Evolutionary conservation across 805 yeast genomes (phyloP).

Genomic region (Saturnispora gosingensis): DNA sequence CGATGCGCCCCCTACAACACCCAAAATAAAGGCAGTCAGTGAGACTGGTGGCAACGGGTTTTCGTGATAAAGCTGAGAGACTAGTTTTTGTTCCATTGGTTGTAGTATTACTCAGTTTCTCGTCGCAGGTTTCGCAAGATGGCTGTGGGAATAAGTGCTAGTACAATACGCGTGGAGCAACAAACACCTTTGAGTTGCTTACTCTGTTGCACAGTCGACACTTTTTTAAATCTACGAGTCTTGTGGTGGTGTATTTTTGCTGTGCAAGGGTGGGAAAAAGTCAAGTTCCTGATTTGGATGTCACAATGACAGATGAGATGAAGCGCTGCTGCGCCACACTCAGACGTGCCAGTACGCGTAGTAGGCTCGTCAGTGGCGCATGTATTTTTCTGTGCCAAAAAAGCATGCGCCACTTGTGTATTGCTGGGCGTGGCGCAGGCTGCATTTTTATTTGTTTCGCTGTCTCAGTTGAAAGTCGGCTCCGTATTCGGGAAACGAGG

Average conservation of each 20-base stretch:
- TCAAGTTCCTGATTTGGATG: neutral
- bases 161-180: too few relatives aligned
- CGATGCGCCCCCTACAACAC: slow-evolving; percentile 34
- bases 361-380: too few relatives aligned
- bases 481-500: neutral
- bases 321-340: neutral
- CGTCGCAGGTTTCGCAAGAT: neutral
- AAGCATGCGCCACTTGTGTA: neutral
- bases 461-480: neutral
- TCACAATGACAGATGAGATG: neutral
- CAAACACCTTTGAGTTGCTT: too few relatives aligned
- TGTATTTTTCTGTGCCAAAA: too few relatives aligned
- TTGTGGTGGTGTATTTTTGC: too few relatives aligned
- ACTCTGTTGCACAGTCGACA: too few relatives aligned
- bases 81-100: neutral
- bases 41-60: slow-evolving; percentile 38
- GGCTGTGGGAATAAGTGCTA: neutral
- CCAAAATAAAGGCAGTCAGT: slow-evolving; percentile 36
- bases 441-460: too few relatives aligned
- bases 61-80: neutral
- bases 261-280: neutral
- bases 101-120: neutral
- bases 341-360: too few relatives aligned
- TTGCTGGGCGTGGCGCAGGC: too few relatives aligned
- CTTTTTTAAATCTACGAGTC: too few relatives aligned